Base-by-base conservation (phyloP, 2,329 filamentous ascomycete genomes). In the Diaporthe velutina region DNA sequence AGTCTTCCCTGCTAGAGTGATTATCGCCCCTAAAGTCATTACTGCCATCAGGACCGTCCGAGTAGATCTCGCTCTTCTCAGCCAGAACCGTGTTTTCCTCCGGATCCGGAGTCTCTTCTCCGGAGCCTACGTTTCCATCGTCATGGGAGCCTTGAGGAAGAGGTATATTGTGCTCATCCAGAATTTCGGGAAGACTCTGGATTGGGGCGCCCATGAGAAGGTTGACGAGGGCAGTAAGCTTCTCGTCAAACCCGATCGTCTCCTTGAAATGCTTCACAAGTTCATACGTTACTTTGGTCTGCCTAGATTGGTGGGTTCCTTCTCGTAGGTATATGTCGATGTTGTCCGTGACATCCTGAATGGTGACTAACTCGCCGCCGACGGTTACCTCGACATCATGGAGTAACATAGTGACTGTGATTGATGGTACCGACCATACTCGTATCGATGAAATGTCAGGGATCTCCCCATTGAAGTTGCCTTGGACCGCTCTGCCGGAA, bases 381-480 rank as follows among this genome's bases (percentile, higher is more conserved):
- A 15, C 13, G 6, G 15, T n/a, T 6, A 25, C 33, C 22, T 58
- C 33, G 8, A 58, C 2, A 15, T 25, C 10, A 7, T 38, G 19
- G 0, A 58, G 33, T 38, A 9, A 58, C 55, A 58, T n/a, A 13
- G 33, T 58, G 19, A 38, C 33, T 38, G 9, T 58, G 33, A 58
- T 58, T 38, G 55, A 58, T 38, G 55, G 55, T 25, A 58, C 55
- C 33, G 55, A 58, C 55, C 55, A 58, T 25, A 58, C 55, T 58
- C 12, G 55, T 58, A 58, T n/a, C 33, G 55, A 58, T 38, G 55
- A 25, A 13, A 58, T 15, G 33, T 58, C 3, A 38, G 22, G 55
- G 5, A 58, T n/a, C 9, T 25, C 55, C 33, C 2, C 19, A 15
- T 38, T 8, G 13, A 5, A 38, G 22, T 9, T 15, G 3, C 55